These are phyloP conservation scores for Parastagonospora nodorum DNA, from an alignment of 2,329 filamentous ascomycete genomes.

Conservation along the genomic window DNA sequence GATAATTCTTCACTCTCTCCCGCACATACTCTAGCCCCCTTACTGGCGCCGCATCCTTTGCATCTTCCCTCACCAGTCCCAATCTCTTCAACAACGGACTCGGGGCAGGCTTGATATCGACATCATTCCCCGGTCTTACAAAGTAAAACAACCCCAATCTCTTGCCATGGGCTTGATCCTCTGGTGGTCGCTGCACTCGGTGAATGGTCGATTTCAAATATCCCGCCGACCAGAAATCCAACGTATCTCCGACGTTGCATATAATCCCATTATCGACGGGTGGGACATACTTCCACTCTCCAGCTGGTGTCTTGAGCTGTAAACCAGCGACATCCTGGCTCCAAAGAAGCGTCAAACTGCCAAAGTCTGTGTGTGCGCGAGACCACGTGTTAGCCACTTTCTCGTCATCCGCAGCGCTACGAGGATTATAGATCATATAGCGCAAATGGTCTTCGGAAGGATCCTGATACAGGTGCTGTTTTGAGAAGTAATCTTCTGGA, in stretches of 20 bases:
- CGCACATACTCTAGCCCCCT: conserved; percentile 50
- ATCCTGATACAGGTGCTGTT: conserved; percentile 43
- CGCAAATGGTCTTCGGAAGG: conserved; percentile 48
- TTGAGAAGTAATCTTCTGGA: conserved; percentile 45
- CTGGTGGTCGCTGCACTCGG: conserved; percentile 55
- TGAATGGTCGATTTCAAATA: conserved; percentile 58
- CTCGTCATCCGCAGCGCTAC: conserved; percentile 43
- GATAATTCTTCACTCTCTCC: conserved; percentile 50
- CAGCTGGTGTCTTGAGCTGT: conserved; percentile 52
- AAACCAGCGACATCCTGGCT: conserved; percentile 55
- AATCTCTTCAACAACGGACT: conserved; percentile 41
- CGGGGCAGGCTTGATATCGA: conserved; percentile 44
- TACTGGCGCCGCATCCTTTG: conserved; percentile 34
- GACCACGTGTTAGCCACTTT: conserved; percentile 50
- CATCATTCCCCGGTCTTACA: conserved; percentile 45
- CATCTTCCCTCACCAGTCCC: conserved; percentile 27
- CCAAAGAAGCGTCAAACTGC: conserved; percentile 54
- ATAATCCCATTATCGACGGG: conserved; percentile 55
- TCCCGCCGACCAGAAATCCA: conserved; percentile 48
- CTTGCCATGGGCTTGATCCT: conserved; percentile 44
- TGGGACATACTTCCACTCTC: conserved; percentile 55
- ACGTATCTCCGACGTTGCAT: conserved; percentile 54
- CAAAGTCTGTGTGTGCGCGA: conserved; percentile 57
- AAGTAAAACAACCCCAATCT: conserved; percentile 51
- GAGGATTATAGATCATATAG: conserved; percentile 52